A percentile compares a stretch with the other conserved stretches of the same genome.
phyloP scores from a whole-genome alignment of 2,329 filamentous ascomycete genomes.

The Dactylellina drechsleri region DNA sequence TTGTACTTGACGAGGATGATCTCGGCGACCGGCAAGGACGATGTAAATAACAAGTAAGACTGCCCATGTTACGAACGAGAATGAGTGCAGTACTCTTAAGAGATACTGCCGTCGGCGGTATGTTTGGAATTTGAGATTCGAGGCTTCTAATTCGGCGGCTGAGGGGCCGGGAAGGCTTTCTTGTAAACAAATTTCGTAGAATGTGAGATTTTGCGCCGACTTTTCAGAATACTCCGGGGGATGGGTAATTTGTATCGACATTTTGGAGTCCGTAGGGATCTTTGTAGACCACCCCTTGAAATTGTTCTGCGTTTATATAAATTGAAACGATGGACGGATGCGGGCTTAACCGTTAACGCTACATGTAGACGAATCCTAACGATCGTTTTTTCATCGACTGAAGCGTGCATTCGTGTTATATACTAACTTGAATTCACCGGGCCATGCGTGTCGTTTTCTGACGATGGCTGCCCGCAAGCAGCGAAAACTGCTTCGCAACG shows the following conservation, averaged over 20 bases:
- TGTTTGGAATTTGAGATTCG: neutral
- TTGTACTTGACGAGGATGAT: neutral
- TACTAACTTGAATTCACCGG: too few relatives aligned
- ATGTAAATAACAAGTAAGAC: slow-evolving; percentile 5
- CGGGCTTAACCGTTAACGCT: too few relatives aligned
- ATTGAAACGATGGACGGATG: too few relatives aligned
- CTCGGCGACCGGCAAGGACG: neutral
- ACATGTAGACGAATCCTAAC: too few relatives aligned
- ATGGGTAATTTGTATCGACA: too few relatives aligned
- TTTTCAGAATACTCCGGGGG: slow-evolving; percentile 6
- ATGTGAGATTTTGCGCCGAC: neutral
- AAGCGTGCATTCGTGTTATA: too few relatives aligned
- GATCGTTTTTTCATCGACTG: too few relatives aligned
- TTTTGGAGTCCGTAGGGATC: too few relatives aligned
- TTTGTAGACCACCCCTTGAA: too few relatives aligned
- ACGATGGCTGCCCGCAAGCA: too few relatives aligned
- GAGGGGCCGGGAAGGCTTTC: neutral
- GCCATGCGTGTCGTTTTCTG: too few relatives aligned
- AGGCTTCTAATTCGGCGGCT: neutral
- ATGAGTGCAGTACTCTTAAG: neutral
- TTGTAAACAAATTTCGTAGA: slow-evolving; percentile 14
- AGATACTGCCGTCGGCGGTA: slow-evolving; percentile 7
- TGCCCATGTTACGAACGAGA: slow-evolving; percentile 5
- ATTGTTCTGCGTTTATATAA: too few relatives aligned
- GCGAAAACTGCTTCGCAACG: neutral